phyloP scores from a whole-genome alignment of 768 basidiomycete species.

The Pleurotus cornucopiae region DNA sequence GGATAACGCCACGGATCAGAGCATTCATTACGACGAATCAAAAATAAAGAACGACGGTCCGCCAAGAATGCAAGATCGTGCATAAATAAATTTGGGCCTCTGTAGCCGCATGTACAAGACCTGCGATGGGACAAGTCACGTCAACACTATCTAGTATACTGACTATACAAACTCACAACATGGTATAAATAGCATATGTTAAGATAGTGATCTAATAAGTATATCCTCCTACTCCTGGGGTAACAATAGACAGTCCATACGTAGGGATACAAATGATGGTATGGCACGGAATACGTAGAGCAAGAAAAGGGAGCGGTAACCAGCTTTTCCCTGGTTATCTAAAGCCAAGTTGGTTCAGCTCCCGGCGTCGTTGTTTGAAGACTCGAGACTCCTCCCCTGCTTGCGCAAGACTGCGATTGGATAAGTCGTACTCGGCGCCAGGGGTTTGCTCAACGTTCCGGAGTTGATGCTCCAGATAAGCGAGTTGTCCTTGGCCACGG shows the following conservation, averaged over 20 bases:
- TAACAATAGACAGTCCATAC: no score
- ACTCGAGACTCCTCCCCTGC: constrained; percentile 24
- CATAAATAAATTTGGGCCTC: neutral
- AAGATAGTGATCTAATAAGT: no score
- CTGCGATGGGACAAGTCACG: neutral
- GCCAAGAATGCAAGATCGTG: no score
- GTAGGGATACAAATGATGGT: no score
- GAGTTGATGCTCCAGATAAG: constrained; percentile 38
- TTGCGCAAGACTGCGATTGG: constrained; percentile 25
- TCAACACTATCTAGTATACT: neutral
- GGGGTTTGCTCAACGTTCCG: constrained; percentile 21
- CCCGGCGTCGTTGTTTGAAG: constrained; percentile 14
- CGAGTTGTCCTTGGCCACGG: constrained; percentile 28
- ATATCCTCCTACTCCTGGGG: no score
- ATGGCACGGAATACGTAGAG: no score
- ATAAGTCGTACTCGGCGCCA: constrained; percentile 27
- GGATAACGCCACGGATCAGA: no score
- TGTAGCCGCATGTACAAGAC: neutral
- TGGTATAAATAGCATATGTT: no score
- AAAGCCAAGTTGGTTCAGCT: constrained; percentile 21
- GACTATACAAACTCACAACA: neutral
- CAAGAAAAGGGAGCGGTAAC: neutral
- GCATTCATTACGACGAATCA: no score
- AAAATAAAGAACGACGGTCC: no score
- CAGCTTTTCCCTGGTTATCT: constrained; percentile 6